These are phyloP conservation scores for Nissolia schottii DNA, from an alignment of 306 rosid genomes.

Conservation along the genomic window DNA sequence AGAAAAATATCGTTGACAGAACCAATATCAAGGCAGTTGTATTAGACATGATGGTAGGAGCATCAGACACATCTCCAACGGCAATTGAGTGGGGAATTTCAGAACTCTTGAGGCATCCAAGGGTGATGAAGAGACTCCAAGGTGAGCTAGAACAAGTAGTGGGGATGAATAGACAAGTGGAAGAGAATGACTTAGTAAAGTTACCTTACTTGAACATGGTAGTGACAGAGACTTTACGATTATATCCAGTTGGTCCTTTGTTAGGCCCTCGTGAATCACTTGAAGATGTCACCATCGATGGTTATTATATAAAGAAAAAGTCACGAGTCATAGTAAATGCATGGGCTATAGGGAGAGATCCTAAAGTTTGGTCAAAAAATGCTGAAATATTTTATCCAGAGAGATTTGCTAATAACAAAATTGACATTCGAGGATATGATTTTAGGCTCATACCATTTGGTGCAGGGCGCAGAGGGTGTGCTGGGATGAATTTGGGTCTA, in stretches of 20 bases:
- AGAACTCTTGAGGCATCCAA: constrained; percentile 30
- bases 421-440: constrained; percentile 20
- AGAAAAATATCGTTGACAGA: background rate
- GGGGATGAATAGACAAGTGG: constrained; percentile 21
- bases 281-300: constrained; percentile 15
- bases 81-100: constrained; percentile 28
- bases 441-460: constrained; percentile 34
- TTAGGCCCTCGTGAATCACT: background rate
- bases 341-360: constrained; percentile 32
- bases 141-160: constrained; percentile 20
- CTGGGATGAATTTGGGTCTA: constrained; percentile 26
- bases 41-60: constrained; percentile 17
- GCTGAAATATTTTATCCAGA: constrained; percentile 24
- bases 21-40: constrained; percentile 31
- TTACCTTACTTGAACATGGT: constrained; percentile 30
- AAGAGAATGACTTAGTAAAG: constrained; percentile 19
- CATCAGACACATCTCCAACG: background rate
- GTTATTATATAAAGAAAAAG: constrained; percentile 22
- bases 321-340: constrained; percentile 22
- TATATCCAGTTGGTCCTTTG: constrained; percentile 21
- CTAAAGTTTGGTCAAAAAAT: constrained; percentile 21
- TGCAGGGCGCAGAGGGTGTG: constrained; percentile 33
- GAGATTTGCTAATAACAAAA: background rate
- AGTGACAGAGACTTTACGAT: constrained; percentile 29
- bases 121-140: constrained; percentile 30